Conservation (phyloP, 345 rosid genomes). For the Gossypium longicalyx region DNA sequence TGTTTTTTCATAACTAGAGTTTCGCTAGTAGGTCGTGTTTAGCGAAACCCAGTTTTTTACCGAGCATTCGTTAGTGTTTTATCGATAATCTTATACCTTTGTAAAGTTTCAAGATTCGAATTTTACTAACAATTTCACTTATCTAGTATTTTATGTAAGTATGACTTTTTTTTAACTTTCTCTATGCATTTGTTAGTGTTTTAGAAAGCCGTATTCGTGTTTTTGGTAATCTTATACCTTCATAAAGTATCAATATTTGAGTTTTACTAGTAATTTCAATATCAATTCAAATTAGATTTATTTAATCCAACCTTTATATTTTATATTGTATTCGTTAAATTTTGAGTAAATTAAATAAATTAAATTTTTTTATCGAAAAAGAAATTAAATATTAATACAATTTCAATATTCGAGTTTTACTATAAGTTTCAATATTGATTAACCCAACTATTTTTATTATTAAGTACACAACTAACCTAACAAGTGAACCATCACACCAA, state of each 20-base stretch:
- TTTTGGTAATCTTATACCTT: not conserved
- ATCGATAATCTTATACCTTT: not conserved
- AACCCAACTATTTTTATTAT: constrained; percentile 14
- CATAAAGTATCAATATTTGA: not conserved
- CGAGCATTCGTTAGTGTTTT: not conserved
- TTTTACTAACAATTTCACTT: not conserved
- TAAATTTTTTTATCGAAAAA: too few relatives aligned
- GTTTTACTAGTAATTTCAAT: not conserved
- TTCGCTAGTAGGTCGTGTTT: too few relatives aligned
- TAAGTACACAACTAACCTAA: constrained; percentile 45
- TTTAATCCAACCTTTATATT: too few relatives aligned
- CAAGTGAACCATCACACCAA: constrained; percentile 21
- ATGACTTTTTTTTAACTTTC: not conserved
- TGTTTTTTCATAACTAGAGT: too few relatives aligned
- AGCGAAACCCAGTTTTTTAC: too few relatives aligned
- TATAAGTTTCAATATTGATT: not conserved
- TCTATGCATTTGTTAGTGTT: not conserved
- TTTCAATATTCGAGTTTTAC: too few relatives aligned
- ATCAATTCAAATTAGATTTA: too few relatives aligned
- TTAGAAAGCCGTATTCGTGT: not conserved
- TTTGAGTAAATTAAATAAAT: too few relatives aligned
- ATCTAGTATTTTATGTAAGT: too few relatives aligned
- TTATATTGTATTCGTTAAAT: too few relatives aligned
- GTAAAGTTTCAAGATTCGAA: not conserved
- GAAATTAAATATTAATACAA: too few relatives aligned